A percentile compares a stretch with the other conserved stretches of the same genome.
Evolutionary conservation across 805 yeast genomes (phyloP).

Genomic region (Citeromyces nyonsensis): DNA sequence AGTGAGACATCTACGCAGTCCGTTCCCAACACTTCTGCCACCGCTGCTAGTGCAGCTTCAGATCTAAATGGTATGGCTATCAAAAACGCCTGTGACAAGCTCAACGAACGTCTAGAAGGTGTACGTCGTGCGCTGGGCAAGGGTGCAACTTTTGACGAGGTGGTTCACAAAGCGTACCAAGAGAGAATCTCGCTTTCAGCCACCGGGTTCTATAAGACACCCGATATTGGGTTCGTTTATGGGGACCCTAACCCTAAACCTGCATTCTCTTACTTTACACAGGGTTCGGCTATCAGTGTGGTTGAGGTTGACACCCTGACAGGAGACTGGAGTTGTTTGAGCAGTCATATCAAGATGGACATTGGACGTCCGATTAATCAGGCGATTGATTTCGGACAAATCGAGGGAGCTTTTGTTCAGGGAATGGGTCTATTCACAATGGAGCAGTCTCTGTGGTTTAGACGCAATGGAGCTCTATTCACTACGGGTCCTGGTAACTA

Average conservation of each 20-base stretch:
- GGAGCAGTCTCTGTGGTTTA: slow-evolving; percentile 29
- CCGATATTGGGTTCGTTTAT: slow-evolving; percentile 25
- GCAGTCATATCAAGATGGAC: slow-evolving; percentile 29
- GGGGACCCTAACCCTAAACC: slow-evolving; percentile 26
- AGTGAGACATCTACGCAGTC: slow-evolving; percentile 29
- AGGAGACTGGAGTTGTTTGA: slow-evolving; percentile 27
- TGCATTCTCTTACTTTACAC: slow-evolving; percentile 29
- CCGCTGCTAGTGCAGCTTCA: slow-evolving; percentile 33
- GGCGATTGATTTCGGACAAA: slow-evolving; percentile 33
- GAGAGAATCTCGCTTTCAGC: slow-evolving; percentile 29
- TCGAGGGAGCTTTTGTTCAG: slow-evolving; percentile 33
- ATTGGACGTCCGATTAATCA: slow-evolving; percentile 30
- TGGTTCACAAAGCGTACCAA: slow-evolving; percentile 23
- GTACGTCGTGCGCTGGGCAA: slow-evolving; percentile 17
- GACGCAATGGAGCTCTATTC: slow-evolving; percentile 21
- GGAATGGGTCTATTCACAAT: slow-evolving; percentile 33
- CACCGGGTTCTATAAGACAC: slow-evolving; percentile 32
- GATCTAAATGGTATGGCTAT: slow-evolving; percentile 34
- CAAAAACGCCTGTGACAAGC: slow-evolving; percentile 27
- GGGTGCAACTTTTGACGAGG: slow-evolving; percentile 21
- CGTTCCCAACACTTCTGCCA: slow-evolving; percentile 30
- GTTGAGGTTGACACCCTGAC: slow-evolving; percentile 31
- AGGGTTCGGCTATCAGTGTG: slow-evolving; percentile 23
- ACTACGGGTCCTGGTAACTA: slow-evolving; percentile 33
- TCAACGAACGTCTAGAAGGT: slow-evolving; percentile 23